Evolutionary conservation across 805 yeast species (phyloP).

Genomic region (Starmera pachycereana): DNA sequence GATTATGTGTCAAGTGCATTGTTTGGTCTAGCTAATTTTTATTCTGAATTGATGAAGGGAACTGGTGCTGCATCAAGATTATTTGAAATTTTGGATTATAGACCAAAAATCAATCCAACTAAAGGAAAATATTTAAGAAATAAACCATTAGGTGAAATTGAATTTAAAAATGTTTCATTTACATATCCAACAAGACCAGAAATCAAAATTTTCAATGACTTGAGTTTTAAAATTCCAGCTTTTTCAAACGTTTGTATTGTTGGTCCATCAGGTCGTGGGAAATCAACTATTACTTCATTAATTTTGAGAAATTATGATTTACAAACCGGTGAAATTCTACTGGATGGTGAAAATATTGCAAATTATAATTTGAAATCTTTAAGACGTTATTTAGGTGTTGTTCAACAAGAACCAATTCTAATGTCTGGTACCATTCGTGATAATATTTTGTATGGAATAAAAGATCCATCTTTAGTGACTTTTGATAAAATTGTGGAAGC

Average conservation of each 20-base stretch:
- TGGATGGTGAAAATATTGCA: slow-evolving; percentile 44
- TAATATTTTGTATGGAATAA: slow-evolving; percentile 63
- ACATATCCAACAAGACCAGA: slow-evolving; percentile 84
- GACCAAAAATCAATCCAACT: slow-evolving; percentile 60
- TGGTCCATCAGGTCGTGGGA: slow-evolving; percentile 89
- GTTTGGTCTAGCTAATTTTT: slow-evolving; percentile 86
- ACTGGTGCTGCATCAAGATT: slow-evolving; percentile 92
- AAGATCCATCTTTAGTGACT: slow-evolving; percentile 29
- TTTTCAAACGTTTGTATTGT: slow-evolving; percentile 65
- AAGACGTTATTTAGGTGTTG: slow-evolving; percentile 55
- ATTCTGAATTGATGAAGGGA: slow-evolving; percentile 95
- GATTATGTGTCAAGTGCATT: slow-evolving; percentile 90
- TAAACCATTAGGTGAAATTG: slow-evolving; percentile 36
- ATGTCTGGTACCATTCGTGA: slow-evolving; percentile 75
- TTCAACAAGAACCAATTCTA: slow-evolving; percentile 67
- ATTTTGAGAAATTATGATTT: slow-evolving; percentile 46
- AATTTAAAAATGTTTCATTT: slow-evolving; percentile 59
- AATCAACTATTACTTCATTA: slow-evolving; percentile 65
- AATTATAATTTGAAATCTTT: slow-evolving; percentile 38
- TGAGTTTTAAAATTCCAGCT: slow-evolving; percentile 37
- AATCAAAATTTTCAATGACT: slow-evolving; percentile 38
- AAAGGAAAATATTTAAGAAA: slow-evolving; percentile 38
- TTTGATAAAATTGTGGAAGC: slow-evolving; percentile 37
- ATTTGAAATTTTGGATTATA: slow-evolving; percentile 75
- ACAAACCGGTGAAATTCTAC: slow-evolving; percentile 32